These are phyloP conservation scores for Mycena maculata DNA, from an alignment of 768 basidiomycete species.

Conservation along the genomic window DNA sequence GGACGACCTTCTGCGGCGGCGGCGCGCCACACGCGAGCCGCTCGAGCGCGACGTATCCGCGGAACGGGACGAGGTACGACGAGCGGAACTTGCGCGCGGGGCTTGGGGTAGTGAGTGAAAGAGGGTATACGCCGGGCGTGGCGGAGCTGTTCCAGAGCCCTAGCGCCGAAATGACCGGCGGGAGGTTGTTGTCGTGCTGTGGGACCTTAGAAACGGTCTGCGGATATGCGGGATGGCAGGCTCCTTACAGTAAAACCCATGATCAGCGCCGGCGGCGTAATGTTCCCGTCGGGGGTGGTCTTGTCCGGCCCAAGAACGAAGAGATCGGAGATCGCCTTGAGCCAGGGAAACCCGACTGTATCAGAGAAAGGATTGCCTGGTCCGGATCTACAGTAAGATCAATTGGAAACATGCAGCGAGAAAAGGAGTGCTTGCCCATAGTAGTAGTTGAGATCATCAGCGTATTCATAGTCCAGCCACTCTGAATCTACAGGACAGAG, in stretches of 20 bases:
- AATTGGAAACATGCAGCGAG: no score
- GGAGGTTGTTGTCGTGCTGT: slow-evolving; percentile 59
- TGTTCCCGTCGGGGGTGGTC: slow-evolving; percentile 39
- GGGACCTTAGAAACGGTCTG: neutral
- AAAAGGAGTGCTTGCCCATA: slow-evolving; percentile 43
- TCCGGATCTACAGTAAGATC: slow-evolving; percentile 46
- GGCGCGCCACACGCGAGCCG: slow-evolving; percentile 47
- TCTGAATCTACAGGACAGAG: slow-evolving; percentile 44
- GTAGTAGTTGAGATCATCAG: slow-evolving; percentile 58
- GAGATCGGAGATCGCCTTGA: slow-evolving; percentile 52
- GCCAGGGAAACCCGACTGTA: slow-evolving; percentile 53
- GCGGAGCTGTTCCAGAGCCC: slow-evolving; percentile 56
- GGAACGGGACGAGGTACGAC: slow-evolving; percentile 54
- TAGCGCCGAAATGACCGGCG: slow-evolving; percentile 55
- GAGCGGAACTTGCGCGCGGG: slow-evolving; percentile 50
- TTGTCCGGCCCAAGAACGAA: slow-evolving; percentile 46
- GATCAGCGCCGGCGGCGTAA: slow-evolving; percentile 52
- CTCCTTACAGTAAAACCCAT: slow-evolving; percentile 55
- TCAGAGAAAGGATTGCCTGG: slow-evolving; percentile 57
- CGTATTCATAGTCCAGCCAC: slow-evolving; percentile 59
- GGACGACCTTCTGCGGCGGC: slow-evolving; percentile 22
- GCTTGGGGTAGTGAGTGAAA: slow-evolving; percentile 46
- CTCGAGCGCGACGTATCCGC: slow-evolving; percentile 56
- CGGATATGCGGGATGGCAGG: neutral
- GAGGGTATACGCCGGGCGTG: slow-evolving; percentile 46